Base-by-base conservation (phyloP, 306 rosid species). In the Malus asiatica region DNA sequence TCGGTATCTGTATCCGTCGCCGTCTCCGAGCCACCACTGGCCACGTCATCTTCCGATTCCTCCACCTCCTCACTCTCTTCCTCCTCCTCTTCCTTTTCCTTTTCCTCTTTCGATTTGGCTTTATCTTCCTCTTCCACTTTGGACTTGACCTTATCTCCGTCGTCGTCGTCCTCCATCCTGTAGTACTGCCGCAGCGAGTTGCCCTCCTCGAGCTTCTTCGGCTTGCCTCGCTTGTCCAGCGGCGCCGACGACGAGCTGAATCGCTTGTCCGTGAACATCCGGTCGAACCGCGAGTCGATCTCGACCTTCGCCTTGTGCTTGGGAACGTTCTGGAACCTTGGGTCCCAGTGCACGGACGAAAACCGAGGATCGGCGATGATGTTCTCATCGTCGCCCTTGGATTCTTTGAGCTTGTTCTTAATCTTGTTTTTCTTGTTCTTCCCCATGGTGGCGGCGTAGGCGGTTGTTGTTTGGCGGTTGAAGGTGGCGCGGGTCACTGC, bases 201-300 rank as follows among this genome's bases (percentile, higher is more conserved):
- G 25, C 58, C 81, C 19, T 82, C 74, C 29, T 74, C 66, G 32
- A 12, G 72, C 63, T 75, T 65, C 74, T 73, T 88, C 27, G 71
- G 88, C 83, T 73, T 90, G 51, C 98, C 98, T 55, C 97, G 84
- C 88, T 94, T 94, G 81, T 94, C 94, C 5, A 89, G 70, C 52
- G 97, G 89, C 18, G 94, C 90, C 29, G 96, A 85, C 20, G 93
- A 84, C 23, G 96, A 63, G 13, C 27, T 29, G 79, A 94, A 94
- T 10, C 82, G 82, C 82, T 79, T 81, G 23, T 94, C 85, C 30
- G 83, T 82, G 72, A 94, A 91, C 80, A 91, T 73, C 45, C 85
- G 82, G 15, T 86, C 51, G 74, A 94, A 94, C 6, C 98, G 96
- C 38, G 93, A 85, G 58, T 94, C 98, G 51, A 94, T 90, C 20